phyloP scores from a whole-genome alignment of 78 protist genomes.

The Dictyostelium capitatum region DNA sequence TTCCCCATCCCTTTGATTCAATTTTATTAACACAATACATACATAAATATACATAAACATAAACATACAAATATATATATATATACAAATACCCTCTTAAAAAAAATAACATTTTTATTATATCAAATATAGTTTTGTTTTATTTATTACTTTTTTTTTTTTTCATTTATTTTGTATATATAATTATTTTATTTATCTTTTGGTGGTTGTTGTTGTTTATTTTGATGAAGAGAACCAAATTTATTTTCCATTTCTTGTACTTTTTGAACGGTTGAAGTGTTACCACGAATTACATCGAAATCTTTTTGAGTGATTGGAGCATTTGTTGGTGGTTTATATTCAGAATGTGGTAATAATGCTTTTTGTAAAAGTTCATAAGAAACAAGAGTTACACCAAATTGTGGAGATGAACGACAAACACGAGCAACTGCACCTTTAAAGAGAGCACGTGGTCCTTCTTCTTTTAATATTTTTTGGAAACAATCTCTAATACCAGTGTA shows the following conservation, averaged over 20 bases:
- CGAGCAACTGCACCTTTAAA: slow-evolving; percentile 87
- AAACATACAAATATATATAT: background rate
- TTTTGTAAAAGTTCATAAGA: slow-evolving; percentile 86
- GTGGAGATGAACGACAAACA: slow-evolving; percentile 86
- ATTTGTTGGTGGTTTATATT: slow-evolving; percentile 75
- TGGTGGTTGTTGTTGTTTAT: background rate
- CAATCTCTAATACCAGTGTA: slow-evolving; percentile 89
- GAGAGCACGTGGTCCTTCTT: slow-evolving; percentile 89
- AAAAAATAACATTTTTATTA: background rate
- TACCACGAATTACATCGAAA: slow-evolving; percentile 52
- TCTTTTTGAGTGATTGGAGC: slow-evolving; percentile 81
- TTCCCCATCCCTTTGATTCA: no score
- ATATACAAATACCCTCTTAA: background rate
- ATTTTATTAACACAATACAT: background rate
- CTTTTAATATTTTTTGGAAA: slow-evolving; percentile 54
- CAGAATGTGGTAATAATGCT: slow-evolving; percentile 44
- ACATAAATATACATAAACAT: background rate
- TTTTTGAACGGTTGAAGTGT: slow-evolving; percentile 20
- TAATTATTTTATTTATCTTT: background rate
- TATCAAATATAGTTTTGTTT: background rate
- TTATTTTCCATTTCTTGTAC: slow-evolving; percentile 74
- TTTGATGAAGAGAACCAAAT: slow-evolving; percentile 61
- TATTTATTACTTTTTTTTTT: background rate
- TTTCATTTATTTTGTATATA: background rate
- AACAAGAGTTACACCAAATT: slow-evolving; percentile 90